Percentiles rank a stretch among this genome's conserved stretches.
These are phyloP conservation scores for Claviceps cyperi DNA, from an alignment of 2,329 filamentous ascomycete genomes.

Conservation along the genomic window DNA sequence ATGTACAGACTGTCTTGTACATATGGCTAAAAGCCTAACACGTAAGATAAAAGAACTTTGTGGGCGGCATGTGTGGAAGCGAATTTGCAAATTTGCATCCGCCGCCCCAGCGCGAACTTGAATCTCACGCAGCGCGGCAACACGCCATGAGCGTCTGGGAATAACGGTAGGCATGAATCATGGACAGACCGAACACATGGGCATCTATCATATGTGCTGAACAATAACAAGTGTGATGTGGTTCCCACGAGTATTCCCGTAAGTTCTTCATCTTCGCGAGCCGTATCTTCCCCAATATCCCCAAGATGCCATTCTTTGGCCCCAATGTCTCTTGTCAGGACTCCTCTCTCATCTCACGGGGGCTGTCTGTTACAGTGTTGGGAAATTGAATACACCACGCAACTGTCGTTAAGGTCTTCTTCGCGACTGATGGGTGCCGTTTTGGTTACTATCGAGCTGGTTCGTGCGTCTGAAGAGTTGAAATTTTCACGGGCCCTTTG, in stretches of 20 bases:
- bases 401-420: slow-evolving; percentile 19
- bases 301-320: slow-evolving; percentile 12
- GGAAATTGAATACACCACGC: slow-evolving; percentile 60
- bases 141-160: too few species aligned
- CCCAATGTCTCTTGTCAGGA: slow-evolving; percentile 77
- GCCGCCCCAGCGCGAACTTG: too few species aligned
- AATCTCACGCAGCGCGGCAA: too few species aligned
- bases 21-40: too few species aligned
- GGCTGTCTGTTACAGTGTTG: slow-evolving; percentile 98
- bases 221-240: slow-evolving; percentile 49
- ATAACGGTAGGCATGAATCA: too few species aligned
- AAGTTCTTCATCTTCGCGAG: slow-evolving; percentile 38
- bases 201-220: slow-evolving; percentile 47
- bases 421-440: slow-evolving; percentile 65
- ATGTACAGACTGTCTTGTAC: too few species aligned
- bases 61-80: too few species aligned
- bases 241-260: slow-evolving; percentile 88
- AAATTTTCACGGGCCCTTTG: slow-evolving; percentile 53
- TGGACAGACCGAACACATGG: too few species aligned
- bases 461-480: slow-evolving; percentile 94
- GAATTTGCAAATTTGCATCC: too few species aligned
- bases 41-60: too few species aligned
- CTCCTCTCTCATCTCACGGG: slow-evolving; percentile 59
- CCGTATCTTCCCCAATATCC: slow-evolving; percentile 1
- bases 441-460: slow-evolving; percentile 68